Conservation (phyloP, 2,329 filamentous ascomycete genomes). For the Lachnellula hyalina region DNA sequence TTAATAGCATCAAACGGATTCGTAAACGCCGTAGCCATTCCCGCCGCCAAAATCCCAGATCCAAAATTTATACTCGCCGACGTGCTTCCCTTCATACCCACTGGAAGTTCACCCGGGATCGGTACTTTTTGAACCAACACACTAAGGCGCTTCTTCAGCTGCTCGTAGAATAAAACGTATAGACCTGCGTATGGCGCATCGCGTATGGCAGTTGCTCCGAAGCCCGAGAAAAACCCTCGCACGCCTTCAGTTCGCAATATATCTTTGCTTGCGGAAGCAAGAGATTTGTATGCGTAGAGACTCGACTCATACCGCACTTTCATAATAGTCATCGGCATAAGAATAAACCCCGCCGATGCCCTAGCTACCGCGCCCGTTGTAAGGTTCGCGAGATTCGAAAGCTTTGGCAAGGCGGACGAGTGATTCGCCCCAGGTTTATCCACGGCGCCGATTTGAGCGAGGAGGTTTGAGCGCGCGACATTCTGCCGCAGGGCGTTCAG, state of each 20-base stretch:
- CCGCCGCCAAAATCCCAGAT: slow-evolving; percentile 75
- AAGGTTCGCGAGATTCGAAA: slow-evolving; percentile 81
- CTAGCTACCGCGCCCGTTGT: slow-evolving; percentile 78
- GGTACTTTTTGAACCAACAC: slow-evolving; percentile 22
- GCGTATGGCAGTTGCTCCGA: slow-evolving; percentile 85
- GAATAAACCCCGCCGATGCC: slow-evolving; percentile 78
- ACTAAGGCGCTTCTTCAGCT: slow-evolving; percentile 61
- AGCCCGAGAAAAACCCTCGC: slow-evolving; percentile 86
- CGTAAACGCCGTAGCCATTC: slow-evolving; percentile 78
- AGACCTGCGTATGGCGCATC: slow-evolving; percentile 96
- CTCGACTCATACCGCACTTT: slow-evolving; percentile 94
- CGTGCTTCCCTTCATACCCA: slow-evolving; percentile 30
- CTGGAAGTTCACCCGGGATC: slow-evolving; percentile 16
- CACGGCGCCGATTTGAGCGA: slow-evolving; percentile 30
- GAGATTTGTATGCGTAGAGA: slow-evolving; percentile 75
- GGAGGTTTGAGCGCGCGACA: slow-evolving; percentile 44
- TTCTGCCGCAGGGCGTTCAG: slow-evolving; percentile 78
- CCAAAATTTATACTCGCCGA: slow-evolving; percentile 76
- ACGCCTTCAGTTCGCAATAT: slow-evolving; percentile 70
- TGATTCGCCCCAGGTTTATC: slow-evolving; percentile 23
- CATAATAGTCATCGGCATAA: slow-evolving; percentile 95
- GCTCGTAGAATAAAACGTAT: slow-evolving; percentile 92
- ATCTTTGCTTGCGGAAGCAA: slow-evolving; percentile 66
- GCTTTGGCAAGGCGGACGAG: slow-evolving; percentile 72
- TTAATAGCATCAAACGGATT: slow-evolving; percentile 98